Percentiles rank a stretch among this genome's conserved stretches.
These are phyloP conservation scores for Leccinum sublutescens DNA, from an alignment of 768 basidiomycete genomes.

Conservation along the genomic window DNA sequence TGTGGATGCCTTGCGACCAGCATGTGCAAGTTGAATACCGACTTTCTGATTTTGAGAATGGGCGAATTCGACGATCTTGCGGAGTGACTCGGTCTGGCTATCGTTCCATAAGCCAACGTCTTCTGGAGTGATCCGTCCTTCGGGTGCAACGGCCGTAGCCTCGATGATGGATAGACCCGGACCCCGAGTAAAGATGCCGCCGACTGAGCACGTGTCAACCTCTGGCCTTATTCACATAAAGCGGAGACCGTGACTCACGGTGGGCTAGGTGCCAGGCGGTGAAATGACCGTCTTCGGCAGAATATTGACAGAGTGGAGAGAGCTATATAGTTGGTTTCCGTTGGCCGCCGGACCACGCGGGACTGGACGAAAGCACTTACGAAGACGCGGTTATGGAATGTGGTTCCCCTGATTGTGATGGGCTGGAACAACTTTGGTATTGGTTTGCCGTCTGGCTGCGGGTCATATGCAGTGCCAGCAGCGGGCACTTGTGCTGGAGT, in stretches of 20 bases:
- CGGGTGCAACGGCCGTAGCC: constrained; percentile 59
- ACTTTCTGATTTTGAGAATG: constrained; percentile 69
- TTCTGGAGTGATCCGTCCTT: constrained; percentile 66
- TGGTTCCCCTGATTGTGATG: constrained; percentile 49
- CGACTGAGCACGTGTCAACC: constrained; percentile 32
- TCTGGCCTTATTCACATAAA: neutral
- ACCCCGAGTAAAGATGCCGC: constrained; percentile 43
- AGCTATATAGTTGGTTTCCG: constrained; percentile 28
- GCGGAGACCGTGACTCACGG: constrained; percentile 10
- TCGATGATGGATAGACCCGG: constrained; percentile 64
- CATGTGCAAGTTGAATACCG: constrained; percentile 74
- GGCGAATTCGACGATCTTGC: constrained; percentile 64
- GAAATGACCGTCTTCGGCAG: constrained; percentile 49
- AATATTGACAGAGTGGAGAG: constrained; percentile 63
- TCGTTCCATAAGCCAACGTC: constrained; percentile 67
- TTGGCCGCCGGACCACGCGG: neutral
- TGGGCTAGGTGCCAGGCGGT: constrained; percentile 61
- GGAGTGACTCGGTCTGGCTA: constrained; percentile 45
- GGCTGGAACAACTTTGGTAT: constrained; percentile 53
- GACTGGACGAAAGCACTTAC: constrained; percentile 31
- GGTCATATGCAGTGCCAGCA: constrained; percentile 43
- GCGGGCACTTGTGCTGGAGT: constrained; percentile 45
- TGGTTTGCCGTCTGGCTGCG: constrained; percentile 39
- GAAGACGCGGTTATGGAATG: constrained; percentile 55
- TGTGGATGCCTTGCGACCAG: constrained; percentile 72